Conservation (phyloP, 108 stramenopile species). For the Cyclotella atomus region DNA sequence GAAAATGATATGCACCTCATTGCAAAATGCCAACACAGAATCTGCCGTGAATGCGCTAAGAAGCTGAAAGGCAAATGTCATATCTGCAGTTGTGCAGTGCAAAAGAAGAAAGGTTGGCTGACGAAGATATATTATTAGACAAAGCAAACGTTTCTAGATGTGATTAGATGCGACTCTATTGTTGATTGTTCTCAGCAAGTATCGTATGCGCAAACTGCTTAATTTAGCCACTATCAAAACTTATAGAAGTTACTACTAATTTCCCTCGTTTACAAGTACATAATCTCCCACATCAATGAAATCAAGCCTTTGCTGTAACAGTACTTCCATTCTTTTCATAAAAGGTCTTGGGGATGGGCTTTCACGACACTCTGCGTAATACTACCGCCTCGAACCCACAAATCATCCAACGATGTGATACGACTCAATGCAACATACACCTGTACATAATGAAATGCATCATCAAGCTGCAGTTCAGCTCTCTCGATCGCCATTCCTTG, state of each 20-base stretch:
- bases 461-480: constrained; percentile 54
- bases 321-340: constrained; percentile 39
- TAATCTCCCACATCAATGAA: neutral
- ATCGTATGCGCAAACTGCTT: no score
- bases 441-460: constrained; percentile 77
- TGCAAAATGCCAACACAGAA: neutral
- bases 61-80: neutral
- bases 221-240: no score
- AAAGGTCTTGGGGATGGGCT: constrained; percentile 58
- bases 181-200: no score
- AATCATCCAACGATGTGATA: constrained; percentile 55
- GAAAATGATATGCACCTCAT: constrained; percentile 3
- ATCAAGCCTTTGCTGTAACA: neutral
- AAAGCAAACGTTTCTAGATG: neutral
- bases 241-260: no score
- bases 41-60: neutral
- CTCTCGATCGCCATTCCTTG: constrained; percentile 81
- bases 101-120: neutral
- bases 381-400: constrained; percentile 36
- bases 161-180: no score
- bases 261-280: no score
- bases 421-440: constrained; percentile 87
- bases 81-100: neutral
- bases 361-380: constrained; percentile 38
- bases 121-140: neutral